Conservation (phyloP, 345 rosid genomes). For the Populus ilicifolia region DNA sequence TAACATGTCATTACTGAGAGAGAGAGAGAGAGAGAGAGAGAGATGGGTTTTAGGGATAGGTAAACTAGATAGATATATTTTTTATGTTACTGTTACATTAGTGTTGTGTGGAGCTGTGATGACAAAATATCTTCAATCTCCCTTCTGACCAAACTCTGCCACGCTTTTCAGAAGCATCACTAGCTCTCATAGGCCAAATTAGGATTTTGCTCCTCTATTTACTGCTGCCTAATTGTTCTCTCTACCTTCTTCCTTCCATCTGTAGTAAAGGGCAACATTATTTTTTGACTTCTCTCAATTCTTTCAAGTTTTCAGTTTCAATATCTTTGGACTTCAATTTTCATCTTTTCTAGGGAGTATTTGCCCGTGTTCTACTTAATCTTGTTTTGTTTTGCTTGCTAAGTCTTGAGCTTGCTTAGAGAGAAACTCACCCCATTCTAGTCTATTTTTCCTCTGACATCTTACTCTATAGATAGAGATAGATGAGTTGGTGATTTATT, state of each 20-base stretch:
- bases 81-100: conserved; percentile 12
- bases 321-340: not conserved
- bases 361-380: not conserved
- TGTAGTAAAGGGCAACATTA: not conserved
- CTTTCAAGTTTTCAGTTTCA: not conserved
- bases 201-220: not conserved
- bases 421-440: conserved; percentile 7
- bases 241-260: conserved; percentile 1
- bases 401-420: conserved; percentile 4
- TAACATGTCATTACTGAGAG: not conserved
- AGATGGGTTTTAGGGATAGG: not conserved
- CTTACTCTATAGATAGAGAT: conserved; percentile 14
- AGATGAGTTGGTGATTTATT: conserved; percentile 3
- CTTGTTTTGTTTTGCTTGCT: not conserved
- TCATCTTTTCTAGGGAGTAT: not conserved
- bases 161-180: conserved; percentile 37
- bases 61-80: not conserved
- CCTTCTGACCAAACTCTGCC: conserved; percentile 27
- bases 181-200: conserved; percentile 4
- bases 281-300: not conserved
- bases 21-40: not conserved
- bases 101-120: conserved; percentile 20
- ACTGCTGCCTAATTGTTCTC: not conserved
- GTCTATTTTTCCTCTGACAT: conserved; percentile 11
- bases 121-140: conserved; percentile 18